Conservation (phyloP, 2,329 filamentous ascomycete species). For the Arthrobotrys iridis region DNA sequence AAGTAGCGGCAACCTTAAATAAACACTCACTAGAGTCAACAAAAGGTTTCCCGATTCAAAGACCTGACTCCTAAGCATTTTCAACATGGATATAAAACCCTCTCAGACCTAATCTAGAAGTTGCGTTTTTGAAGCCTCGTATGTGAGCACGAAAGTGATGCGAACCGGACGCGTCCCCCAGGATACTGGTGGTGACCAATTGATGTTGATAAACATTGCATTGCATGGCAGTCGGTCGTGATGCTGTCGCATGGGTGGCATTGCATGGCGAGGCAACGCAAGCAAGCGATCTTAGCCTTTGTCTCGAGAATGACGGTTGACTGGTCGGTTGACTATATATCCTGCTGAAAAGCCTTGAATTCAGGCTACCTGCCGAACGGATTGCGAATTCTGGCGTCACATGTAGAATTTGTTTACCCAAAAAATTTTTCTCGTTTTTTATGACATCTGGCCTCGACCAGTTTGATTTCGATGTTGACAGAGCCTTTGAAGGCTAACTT, state of each 20-base stretch:
- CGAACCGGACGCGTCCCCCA: slow-evolving; percentile 28
- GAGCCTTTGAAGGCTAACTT: too few species aligned
- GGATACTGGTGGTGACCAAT: background rate
- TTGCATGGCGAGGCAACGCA: slow-evolving; percentile 5
- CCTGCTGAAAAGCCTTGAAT: too few species aligned
- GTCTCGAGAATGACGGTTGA: background rate
- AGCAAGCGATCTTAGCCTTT: background rate
- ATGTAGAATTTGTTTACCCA: too few species aligned
- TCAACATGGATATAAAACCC: background rate
- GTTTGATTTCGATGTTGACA: too few species aligned
- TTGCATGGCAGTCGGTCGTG: background rate
- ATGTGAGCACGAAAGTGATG: slow-evolving; percentile 32
- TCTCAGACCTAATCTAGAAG: slow-evolving; percentile 1
- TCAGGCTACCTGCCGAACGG: too few species aligned
- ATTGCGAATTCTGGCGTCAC: too few species aligned
- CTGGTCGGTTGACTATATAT: too few species aligned
- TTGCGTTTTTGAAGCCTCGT: slow-evolving; percentile 26
- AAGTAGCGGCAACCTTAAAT: background rate
- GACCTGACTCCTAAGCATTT: slow-evolving; percentile 1
- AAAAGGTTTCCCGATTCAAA: background rate
- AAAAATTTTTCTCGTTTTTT: too few species aligned
- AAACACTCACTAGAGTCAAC: background rate
- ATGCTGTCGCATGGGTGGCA: background rate
- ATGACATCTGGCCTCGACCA: too few species aligned
- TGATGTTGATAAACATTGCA: background rate